phyloP scores from a whole-genome alignment of 2,329 filamentous ascomycete species.

The Pyricularia grisea region DNA sequence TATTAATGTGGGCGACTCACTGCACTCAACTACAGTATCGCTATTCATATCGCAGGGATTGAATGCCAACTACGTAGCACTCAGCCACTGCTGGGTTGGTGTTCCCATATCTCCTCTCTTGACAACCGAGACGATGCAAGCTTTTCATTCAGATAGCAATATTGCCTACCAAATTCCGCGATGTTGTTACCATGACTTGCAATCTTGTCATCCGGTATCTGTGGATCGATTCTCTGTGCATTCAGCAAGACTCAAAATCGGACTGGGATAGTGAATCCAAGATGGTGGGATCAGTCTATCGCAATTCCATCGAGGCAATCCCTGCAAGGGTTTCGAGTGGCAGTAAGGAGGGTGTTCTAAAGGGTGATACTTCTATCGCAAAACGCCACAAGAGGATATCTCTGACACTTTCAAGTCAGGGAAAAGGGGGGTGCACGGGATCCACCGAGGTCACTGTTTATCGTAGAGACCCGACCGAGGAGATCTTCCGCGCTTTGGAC shows the following conservation, averaged over 20 bases:
- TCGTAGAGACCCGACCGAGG: neutral
- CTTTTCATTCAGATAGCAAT: neutral
- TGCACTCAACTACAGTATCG: neutral
- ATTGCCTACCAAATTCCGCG: slow-evolving; percentile 5
- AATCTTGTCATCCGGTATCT: slow-evolving; percentile 10
- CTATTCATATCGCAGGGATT: neutral
- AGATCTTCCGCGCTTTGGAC: neutral
- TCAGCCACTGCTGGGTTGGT: slow-evolving; percentile 13
- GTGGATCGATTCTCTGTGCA: slow-evolving; percentile 14
- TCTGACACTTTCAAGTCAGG: neutral
- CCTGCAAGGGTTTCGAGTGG: neutral
- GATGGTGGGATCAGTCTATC: slow-evolving; percentile 1
- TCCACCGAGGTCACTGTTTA: neutral
- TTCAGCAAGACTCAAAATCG: slow-evolving; percentile 10
- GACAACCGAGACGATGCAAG: neutral
- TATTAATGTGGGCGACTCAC: neutral
- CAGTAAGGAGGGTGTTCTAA: neutral
- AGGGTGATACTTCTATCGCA: neutral
- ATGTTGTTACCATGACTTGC: slow-evolving; percentile 8
- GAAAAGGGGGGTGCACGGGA: neutral
- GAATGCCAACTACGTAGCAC: slow-evolving; percentile 6
- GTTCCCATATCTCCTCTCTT: neutral
- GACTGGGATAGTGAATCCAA: neutral
- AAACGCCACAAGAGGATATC: neutral
- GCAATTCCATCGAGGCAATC: neutral